Evolutionary conservation across 768 basidiomycete genomes (phyloP).

Genomic region (Clitopilus passeckerianus): DNA sequence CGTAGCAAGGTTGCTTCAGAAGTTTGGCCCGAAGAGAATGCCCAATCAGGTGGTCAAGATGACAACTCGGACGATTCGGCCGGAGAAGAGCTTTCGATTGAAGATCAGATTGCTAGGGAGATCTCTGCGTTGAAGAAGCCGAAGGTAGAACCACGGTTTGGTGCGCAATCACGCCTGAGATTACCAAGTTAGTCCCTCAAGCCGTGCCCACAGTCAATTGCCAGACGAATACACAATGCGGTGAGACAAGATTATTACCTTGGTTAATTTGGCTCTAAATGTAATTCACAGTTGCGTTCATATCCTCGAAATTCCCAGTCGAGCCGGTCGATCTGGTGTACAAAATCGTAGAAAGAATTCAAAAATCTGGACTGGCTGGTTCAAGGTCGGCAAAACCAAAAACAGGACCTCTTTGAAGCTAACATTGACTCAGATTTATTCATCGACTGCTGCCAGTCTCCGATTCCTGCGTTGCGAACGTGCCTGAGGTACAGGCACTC

Average conservation of each 20-base stretch:
- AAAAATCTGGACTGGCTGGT: conserved; percentile 55
- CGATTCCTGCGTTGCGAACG: conserved; percentile 60
- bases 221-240: conserved; percentile 75
- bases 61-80: conserved; percentile 26
- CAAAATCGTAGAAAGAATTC: conserved; percentile 58
- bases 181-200: not conserved
- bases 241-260: conserved; percentile 30
- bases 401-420: not conserved
- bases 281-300: conserved; percentile 57
- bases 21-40: conserved; percentile 52
- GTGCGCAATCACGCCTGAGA: conserved; percentile 26
- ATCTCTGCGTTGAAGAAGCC: conserved; percentile 67
- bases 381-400: conserved; percentile 46
- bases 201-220: conserved; percentile 50
- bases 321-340: conserved; percentile 60
- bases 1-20: conserved; percentile 56
- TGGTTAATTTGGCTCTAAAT: not conserved
- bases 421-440: conserved; percentile 41
- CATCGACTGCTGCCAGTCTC: conserved; percentile 72
- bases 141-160: conserved; percentile 57
- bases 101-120: conserved; percentile 69
- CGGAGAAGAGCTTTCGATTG: conserved; percentile 48
- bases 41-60: conserved; percentile 16
- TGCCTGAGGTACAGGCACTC: conserved; percentile 62
- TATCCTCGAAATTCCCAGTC: conserved; percentile 77